Conservation (phyloP, 768 basidiomycete genomes). For the Grammothele lineata region DNA sequence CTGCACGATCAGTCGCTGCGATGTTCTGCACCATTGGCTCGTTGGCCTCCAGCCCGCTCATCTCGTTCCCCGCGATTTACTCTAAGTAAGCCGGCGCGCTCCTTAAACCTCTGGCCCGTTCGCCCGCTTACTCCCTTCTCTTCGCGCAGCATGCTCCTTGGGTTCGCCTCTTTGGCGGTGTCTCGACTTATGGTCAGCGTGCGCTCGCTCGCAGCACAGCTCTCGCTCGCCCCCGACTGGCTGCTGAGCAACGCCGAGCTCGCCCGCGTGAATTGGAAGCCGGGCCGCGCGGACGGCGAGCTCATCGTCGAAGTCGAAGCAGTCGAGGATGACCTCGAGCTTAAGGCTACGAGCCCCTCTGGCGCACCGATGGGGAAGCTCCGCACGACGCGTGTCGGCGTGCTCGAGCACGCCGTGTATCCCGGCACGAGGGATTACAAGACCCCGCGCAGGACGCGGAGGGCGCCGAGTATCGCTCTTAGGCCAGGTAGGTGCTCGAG, state of each 20-base stretch:
- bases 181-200: constrained; percentile 38
- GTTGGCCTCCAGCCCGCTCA: no score
- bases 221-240: constrained; percentile 40
- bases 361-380: neutral
- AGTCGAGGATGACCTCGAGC: constrained; percentile 8
- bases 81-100: no score
- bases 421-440: constrained; percentile 11
- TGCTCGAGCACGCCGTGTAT: constrained; percentile 8
- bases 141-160: constrained; percentile 8
- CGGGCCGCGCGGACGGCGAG: constrained; percentile 11
- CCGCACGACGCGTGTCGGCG: constrained; percentile 13
- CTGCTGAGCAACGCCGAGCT: constrained; percentile 43
- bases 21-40: no score
- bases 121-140: neutral
- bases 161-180: constrained; percentile 27
- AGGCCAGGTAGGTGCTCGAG: no score
- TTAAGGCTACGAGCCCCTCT: constrained; percentile 5
- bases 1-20: no score
- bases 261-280: constrained; percentile 32
- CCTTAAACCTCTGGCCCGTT: neutral
- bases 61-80: no score
- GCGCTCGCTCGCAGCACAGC: constrained; percentile 36
- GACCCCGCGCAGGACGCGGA: constrained; percentile 3
- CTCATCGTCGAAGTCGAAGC: constrained; percentile 19
- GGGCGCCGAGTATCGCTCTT: no score